Evolutionary conservation across 169 alveolate genomes (phyloP).

Genomic region (Plasmodium sp.): DNA sequence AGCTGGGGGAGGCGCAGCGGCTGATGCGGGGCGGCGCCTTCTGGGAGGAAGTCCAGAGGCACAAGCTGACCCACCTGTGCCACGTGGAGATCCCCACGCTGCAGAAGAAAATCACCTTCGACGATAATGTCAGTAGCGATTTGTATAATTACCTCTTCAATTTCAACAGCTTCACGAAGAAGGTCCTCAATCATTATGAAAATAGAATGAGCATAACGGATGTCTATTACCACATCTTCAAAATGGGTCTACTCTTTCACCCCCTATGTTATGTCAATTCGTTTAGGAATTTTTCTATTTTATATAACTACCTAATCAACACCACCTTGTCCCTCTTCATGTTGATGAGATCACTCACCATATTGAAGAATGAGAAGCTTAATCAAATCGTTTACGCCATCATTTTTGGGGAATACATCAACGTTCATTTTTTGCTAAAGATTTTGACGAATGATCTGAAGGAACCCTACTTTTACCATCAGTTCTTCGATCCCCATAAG

Average conservation of each 20-base stretch:
- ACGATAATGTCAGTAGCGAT: constrained; percentile 38
- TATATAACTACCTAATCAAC: constrained; percentile 43
- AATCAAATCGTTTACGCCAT: constrained; percentile 36
- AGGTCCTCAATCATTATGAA: neutral
- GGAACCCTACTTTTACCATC: constrained; percentile 60
- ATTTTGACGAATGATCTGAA: constrained; percentile 49
- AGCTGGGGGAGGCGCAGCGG: neutral
- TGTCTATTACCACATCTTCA: constrained; percentile 29
- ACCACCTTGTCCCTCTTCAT: constrained; percentile 40
- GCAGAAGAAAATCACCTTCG: constrained; percentile 62
- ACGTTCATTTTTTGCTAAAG: constrained; percentile 13
- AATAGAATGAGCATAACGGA: neutral
- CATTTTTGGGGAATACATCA: constrained; percentile 51
- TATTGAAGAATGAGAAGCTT: constrained; percentile 40
- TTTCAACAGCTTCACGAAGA: constrained; percentile 22
- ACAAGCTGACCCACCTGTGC: neutral
- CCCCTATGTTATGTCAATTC: constrained; percentile 63
- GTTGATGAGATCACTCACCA: constrained; percentile 30
- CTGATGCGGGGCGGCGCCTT: neutral
- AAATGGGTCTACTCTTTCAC: constrained; percentile 17
- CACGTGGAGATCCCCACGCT: constrained; percentile 34
- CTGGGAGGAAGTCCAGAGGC: neutral
- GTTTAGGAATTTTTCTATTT: constrained; percentile 42
- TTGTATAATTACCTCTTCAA: constrained; percentile 45
- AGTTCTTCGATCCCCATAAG: constrained; percentile 47